phyloP scores from a whole-genome alignment of 73 alveolate species.

The Blepharisma stoltei region DNA sequence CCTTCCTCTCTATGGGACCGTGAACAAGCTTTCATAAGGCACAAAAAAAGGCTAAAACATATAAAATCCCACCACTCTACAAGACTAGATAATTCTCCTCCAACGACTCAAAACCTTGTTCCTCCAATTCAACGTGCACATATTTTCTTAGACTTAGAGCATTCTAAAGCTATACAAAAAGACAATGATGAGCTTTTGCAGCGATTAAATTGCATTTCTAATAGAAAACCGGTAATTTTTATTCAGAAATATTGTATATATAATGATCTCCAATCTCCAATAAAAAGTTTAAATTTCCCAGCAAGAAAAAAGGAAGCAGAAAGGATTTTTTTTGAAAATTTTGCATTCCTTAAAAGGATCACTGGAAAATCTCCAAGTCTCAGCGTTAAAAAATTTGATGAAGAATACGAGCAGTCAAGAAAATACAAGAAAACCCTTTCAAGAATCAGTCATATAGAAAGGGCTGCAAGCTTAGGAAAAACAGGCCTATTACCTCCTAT shows the following conservation, averaged over 20 bases:
- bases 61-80: slow-evolving; percentile 9
- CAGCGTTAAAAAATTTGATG: not conserved
- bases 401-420: not conserved
- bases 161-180: not conserved
- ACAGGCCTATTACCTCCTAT: no score
- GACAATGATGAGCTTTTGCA: not conserved
- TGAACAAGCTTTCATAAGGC: not conserved
- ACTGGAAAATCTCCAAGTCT: not conserved
- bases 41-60: slow-evolving; percentile 6
- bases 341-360: not conserved
- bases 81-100: slow-evolving; percentile 16
- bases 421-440: slow-evolving; percentile 2
- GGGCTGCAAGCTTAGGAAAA: no score
- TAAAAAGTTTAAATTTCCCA: not conserved
- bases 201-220: not conserved
- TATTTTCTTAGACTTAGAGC: not conserved
- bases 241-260: not conserved
- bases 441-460: not conserved
- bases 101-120: not conserved
- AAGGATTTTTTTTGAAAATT: not conserved
- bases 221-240: not conserved
- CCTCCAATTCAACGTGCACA: not conserved
- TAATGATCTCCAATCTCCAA: not conserved
- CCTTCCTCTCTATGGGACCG: not conserved
- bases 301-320: slow-evolving; percentile 26